Evolutionary conservation across 1,139 yeast genomes (phyloP).

Genomic region (Suhomyces bribrorum): DNA sequence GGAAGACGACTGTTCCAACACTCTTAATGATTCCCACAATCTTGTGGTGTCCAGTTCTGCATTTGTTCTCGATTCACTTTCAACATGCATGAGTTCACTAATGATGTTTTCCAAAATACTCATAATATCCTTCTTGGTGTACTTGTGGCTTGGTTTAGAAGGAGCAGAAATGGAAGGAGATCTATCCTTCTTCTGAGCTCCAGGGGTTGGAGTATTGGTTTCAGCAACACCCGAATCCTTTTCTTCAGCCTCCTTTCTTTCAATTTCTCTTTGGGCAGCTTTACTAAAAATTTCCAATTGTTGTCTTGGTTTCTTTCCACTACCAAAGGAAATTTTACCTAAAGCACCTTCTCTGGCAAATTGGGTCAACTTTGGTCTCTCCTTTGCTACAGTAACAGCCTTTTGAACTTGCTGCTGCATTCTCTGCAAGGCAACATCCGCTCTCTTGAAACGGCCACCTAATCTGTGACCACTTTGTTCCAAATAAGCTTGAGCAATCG

Average conservation of each 20-base stretch:
- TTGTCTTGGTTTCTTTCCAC: conserved; percentile 87
- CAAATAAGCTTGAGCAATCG: conserved; percentile 92
- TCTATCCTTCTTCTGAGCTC: conserved; percentile 21
- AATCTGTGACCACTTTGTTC: conserved; percentile 91
- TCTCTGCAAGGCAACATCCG: conserved; percentile 93
- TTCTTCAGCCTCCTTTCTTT: conserved; percentile 33
- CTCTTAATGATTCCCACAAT: conserved; percentile 79
- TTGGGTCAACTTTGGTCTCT: conserved; percentile 74
- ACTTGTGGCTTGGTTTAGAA: conserved; percentile 32
- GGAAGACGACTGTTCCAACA: conserved; percentile 52
- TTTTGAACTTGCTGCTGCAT: conserved; percentile 98
- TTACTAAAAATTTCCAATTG: conserved; percentile 70
- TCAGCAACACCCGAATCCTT: conserved; percentile 19
- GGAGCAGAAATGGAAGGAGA: conserved; percentile 30
- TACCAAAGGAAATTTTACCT: conserved; percentile 81
- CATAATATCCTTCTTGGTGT: conserved; percentile 48
- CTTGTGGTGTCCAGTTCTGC: conserved; percentile 54
- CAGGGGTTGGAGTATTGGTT: conserved; percentile 8
- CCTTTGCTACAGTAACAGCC: conserved; percentile 94
- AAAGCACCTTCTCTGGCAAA: conserved; percentile 84
- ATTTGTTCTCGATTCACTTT: conserved; percentile 76
- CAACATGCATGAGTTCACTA: conserved; percentile 74
- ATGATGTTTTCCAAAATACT: conserved; percentile 74
- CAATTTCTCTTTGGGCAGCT: conserved; percentile 51
- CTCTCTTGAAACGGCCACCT: conserved; percentile 84